Percentiles rank a stretch among this genome's conserved stretches.
phyloP scores from a whole-genome alignment of 2,329 filamentous ascomycete species.

The Orbilia quercus region DNA sequence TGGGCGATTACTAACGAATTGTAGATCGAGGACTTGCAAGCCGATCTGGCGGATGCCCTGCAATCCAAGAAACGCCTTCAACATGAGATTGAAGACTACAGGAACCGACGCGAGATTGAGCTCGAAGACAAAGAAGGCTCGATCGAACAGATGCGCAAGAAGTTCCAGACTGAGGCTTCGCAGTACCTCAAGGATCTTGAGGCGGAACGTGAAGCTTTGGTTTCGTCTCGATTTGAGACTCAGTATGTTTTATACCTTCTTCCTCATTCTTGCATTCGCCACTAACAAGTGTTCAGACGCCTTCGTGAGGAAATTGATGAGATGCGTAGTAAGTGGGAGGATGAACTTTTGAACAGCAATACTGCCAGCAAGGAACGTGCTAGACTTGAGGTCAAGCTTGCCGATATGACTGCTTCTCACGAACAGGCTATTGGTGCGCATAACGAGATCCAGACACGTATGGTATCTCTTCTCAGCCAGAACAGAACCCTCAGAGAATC shows the following conservation, averaged over 20 bases:
- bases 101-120: slow-evolving; percentile 92
- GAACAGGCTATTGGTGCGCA: slow-evolving; percentile 94
- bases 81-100: slow-evolving; percentile 97
- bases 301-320: slow-evolving; percentile 97
- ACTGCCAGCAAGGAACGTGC: slow-evolving; percentile 99
- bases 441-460: slow-evolving; percentile 92
- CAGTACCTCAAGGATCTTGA: slow-evolving; percentile 91
- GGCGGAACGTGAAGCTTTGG: slow-evolving; percentile 87
- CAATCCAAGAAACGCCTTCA: slow-evolving; percentile 95
- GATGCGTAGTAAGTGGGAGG: slow-evolving; percentile 94
- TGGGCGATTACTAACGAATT: slow-evolving; percentile 17
- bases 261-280: background rate
- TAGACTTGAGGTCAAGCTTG: slow-evolving; percentile 85
- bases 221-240: slow-evolving; percentile 70
- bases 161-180: slow-evolving; percentile 93
- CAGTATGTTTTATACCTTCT: slow-evolving; percentile 58
- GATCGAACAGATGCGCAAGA: slow-evolving; percentile 96
- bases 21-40: slow-evolving; percentile 83
- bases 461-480: slow-evolving; percentile 88
- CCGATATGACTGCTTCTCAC: slow-evolving; percentile 87
- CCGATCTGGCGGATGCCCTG: slow-evolving; percentile 83
- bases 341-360: slow-evolving; percentile 95
- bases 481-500: slow-evolving; percentile 84
- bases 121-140: slow-evolving; percentile 96
- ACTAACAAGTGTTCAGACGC: slow-evolving; percentile 65